These are phyloP conservation scores for Handroanthus guayacan DNA, from an alignment of 257 asterid genomes.

Conservation along the genomic window DNA sequence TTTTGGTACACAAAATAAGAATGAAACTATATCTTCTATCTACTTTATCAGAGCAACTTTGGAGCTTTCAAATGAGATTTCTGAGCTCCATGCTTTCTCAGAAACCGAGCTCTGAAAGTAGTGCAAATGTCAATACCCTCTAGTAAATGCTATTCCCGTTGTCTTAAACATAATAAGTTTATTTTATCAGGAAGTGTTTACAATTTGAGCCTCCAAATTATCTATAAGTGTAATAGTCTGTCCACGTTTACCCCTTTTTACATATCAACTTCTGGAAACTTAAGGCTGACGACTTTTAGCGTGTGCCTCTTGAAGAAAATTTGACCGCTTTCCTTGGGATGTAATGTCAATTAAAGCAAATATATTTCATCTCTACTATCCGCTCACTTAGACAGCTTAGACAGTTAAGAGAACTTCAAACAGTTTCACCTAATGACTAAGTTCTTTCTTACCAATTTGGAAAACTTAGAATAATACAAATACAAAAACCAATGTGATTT, in stretches of 20 bases:
- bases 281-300: not conserved
- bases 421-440: not conserved
- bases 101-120: not conserved
- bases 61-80: slow-evolving; percentile 14
- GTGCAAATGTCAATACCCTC: not conserved
- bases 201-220: not conserved
- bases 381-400: too few relatives aligned
- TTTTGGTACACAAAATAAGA: not conserved
- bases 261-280: not conserved
- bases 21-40: not conserved
- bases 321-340: not conserved
- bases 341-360: slow-evolving; percentile 9
- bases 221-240: not conserved
- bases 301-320: not conserved
- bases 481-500: too few relatives aligned
- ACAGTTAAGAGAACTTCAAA: not conserved
- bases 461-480: not conserved
- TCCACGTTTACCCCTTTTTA: not conserved
- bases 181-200: not conserved
- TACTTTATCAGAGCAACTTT: not conserved
- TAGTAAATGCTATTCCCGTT: not conserved
- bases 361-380: not conserved
- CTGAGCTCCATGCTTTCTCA: not conserved
- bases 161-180: not conserved
- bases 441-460: not conserved